These are phyloP conservation scores for Talaromyces verruculosus DNA, from an alignment of 2,329 filamentous ascomycete species.

Conservation along the genomic window DNA sequence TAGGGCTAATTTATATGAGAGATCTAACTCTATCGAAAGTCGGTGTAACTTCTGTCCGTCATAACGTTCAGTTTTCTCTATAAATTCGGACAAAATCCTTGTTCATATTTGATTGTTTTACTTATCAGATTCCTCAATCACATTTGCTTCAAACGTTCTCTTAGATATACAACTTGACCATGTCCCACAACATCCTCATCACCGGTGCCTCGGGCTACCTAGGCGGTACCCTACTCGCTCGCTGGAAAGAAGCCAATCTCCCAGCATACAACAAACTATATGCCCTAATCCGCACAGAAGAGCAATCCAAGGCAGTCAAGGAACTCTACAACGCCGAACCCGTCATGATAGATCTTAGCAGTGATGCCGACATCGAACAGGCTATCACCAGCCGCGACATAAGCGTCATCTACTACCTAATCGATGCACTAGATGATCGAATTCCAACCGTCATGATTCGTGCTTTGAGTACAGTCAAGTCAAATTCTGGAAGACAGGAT, in stretches of 20 bases:
- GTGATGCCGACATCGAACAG: constrained; percentile 37
- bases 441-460: constrained; percentile 47
- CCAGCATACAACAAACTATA: constrained; percentile 47
- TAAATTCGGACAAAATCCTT: neutral
- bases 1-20: neutral
- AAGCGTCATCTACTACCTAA: constrained; percentile 51
- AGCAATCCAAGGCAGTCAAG: constrained; percentile 49
- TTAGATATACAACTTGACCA: neutral
- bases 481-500: constrained; percentile 36
- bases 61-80: neutral
- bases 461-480: constrained; percentile 48
- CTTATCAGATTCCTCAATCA: neutral
- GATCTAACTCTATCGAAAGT: neutral
- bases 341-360: constrained; percentile 41
- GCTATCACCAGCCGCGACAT: constrained; percentile 48
- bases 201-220: constrained; percentile 57
- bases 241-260: constrained; percentile 38
- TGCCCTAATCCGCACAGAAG: constrained; percentile 49
- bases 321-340: constrained; percentile 45
- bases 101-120: too few species aligned
- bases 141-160: neutral
- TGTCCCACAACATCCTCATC: constrained; percentile 46
- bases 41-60: neutral
- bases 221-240: constrained; percentile 51
- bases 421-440: constrained; percentile 40